Base-by-base conservation (phyloP, 148 eudicot species). In the Persicaria maculosa region DNA sequence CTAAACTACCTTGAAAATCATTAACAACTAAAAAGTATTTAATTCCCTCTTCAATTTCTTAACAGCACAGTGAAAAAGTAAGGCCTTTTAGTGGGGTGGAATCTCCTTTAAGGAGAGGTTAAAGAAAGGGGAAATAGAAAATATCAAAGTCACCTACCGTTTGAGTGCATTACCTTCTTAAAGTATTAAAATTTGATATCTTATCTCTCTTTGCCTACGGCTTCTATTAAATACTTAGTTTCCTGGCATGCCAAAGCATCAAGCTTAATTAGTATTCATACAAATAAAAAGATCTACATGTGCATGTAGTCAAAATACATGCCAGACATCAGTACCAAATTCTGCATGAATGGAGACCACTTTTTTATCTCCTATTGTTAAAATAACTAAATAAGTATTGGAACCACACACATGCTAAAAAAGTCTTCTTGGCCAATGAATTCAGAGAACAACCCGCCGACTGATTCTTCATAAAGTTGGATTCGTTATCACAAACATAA, bases 381-480 rank as follows among this genome's bases (percentile, higher is more conserved):
- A 17, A 7, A 17, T 22, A 8, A n/a, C 7, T 16, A 58, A 16
- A 8, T n/a, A 22, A 59, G 36, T n/a, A 14, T 59, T 17, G 65
- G 65, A 59, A 16, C 19, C 65, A 59, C 65, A 59, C 15, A n/a
- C 65, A 31, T 31, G 40, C 40, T 31, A 59, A 12, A 59, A 59
- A 59, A 17, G 20, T 59, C 65, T 16, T 46, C 54, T n/a, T 71
- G 36, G 36, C 54, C 73, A 71, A 48, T 48, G 73, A 46, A 46
- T 71, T 71, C 46, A 47, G 54, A n/a, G 73, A 71, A 71, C 73
- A 71, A 46, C 11, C 73, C 73, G 73, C 73, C 73, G 73, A 71
- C 73, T 71, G 54, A 71, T 71, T 71, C 73, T 47, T 71, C 17
- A 10, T 45, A 45, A 71, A 48, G 43, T 47, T 4, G 73, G 73